Base-by-base conservation (phyloP, 1,139 yeast genomes). In the Spathaspora sp. region DNA sequence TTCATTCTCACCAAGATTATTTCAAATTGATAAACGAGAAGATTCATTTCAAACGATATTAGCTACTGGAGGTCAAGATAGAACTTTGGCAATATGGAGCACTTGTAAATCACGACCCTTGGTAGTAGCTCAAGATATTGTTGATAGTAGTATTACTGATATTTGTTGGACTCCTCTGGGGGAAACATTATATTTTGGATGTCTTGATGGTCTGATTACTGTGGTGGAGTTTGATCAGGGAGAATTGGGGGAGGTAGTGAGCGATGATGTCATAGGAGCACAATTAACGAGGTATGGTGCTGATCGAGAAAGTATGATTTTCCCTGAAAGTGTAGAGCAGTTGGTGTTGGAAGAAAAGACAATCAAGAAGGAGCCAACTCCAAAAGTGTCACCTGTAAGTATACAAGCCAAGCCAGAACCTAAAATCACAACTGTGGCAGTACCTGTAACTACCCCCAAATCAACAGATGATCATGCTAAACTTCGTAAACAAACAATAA, bases 241-340 rank as follows among this genome's bases (percentile, higher is more conserved):
- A 36, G 99, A 93, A 59, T 68, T 93, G 31, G 99, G 99, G 2
- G 70, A 67, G 34, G 81, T 83, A 2, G 81, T 88, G 1, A 81
- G 93, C 10, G 89, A 81, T 38, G 86, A 81, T 47, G 57, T 64
- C 40, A 83, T 86, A 49, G 84, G 81, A 49, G 74, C 78, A 42
- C 89, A 86, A 50, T 74, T 93, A 49, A 83, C 85, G 52, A 77
- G 90, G 53, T 93, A 87, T 60, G 99, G 99, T 50, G 91, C 89
- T 2, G 96, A 89, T 53, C 76, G 91, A 50, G 97, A 90, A 52
- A 81, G 88, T 6, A 75, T 86, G 65, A 84, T 84, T 16, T 86
- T 89, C 56, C 96, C 97, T 0, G 98, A 93, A 58, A 85, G 95
- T 61, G 79, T 86, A 0, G 86, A 82, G 45, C 97, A 91, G 63